Conservation (phyloP, 495 filamentous ascomycete species). For the Sabuloglossum arenarium region DNA sequence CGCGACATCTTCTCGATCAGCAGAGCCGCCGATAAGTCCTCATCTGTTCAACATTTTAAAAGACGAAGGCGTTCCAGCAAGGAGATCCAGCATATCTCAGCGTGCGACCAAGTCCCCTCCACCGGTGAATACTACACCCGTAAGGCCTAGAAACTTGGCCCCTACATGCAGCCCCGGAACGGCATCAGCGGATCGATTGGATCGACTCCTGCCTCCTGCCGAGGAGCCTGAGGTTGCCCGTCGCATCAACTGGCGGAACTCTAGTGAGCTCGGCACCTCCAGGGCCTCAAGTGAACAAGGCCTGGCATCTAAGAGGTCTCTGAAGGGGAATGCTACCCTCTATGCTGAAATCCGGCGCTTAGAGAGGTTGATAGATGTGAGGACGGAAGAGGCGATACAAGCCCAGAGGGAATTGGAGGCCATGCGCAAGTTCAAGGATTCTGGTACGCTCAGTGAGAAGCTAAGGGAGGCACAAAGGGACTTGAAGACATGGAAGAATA, state of each 20-base stretch:
- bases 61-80: background rate
- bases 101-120: background rate
- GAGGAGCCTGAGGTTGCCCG: background rate
- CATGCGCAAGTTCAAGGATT: conserved; percentile 16
- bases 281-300: background rate
- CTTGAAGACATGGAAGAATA: conserved; percentile 23
- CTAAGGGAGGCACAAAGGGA: conserved; percentile 24
- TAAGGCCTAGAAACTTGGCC: background rate
- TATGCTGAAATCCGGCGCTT: conserved; percentile 25
- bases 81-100: background rate
- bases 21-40: background rate
- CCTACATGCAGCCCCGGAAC: background rate
- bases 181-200: background rate
- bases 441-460: conserved; percentile 22
- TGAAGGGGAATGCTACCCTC: conserved; percentile 17
- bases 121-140: background rate
- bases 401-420: conserved; percentile 22
- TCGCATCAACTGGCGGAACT: background rate
- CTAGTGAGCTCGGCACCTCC: background rate
- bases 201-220: background rate
- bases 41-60: background rate
- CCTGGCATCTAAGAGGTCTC: background rate
- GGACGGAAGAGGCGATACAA: conserved; percentile 21
- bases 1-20: background rate
- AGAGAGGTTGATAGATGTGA: conserved; percentile 20